These are phyloP conservation scores for Cicer bijugum DNA, from an alignment of 306 rosid species.

Conservation along the genomic window DNA sequence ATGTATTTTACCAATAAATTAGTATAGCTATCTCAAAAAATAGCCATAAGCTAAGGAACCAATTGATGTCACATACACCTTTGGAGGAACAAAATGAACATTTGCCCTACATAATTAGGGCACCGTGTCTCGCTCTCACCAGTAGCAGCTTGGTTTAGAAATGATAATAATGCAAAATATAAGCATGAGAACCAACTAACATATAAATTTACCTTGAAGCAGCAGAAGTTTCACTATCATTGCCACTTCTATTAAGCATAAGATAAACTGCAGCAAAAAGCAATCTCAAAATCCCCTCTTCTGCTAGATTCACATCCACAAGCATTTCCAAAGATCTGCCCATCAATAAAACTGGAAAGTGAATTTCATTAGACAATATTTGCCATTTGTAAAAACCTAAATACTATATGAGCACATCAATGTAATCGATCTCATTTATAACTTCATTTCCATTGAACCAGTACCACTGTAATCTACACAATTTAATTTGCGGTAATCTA, in stretches of 20 bases:
- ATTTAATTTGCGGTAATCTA: slow-evolving; percentile 25
- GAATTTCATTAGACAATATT: slow-evolving; percentile 57
- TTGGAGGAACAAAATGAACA: slow-evolving; percentile 30
- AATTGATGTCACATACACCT: slow-evolving; percentile 15
- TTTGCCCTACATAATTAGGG: slow-evolving; percentile 7
- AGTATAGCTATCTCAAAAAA: slow-evolving; percentile 28
- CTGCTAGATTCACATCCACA: slow-evolving; percentile 81
- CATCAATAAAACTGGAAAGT: slow-evolving; percentile 60
- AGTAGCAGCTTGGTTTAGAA: slow-evolving; percentile 26
- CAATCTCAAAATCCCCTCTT: slow-evolving; percentile 87
- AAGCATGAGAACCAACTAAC: slow-evolving; percentile 31
- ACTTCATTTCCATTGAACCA: slow-evolving; percentile 36
- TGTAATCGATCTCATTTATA: slow-evolving; percentile 35
- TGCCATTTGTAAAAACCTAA: slow-evolving; percentile 42
- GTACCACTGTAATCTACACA: slow-evolving; percentile 24
- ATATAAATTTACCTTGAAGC: slow-evolving; percentile 77
- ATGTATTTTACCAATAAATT: no score
- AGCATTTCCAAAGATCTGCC: slow-evolving; percentile 96
- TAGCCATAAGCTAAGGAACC: slow-evolving; percentile 28
- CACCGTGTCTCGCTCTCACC: slow-evolving; percentile 1
- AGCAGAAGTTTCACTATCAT: slow-evolving; percentile 82
- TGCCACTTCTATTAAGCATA: slow-evolving; percentile 73
- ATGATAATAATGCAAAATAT: slow-evolving; percentile 38
- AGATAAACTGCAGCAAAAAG: slow-evolving; percentile 86
- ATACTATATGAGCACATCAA: slow-evolving; percentile 38